phyloP scores from a whole-genome alignment of 139 green algal species.

The Deuterostichococcus epilithicus region DNA sequence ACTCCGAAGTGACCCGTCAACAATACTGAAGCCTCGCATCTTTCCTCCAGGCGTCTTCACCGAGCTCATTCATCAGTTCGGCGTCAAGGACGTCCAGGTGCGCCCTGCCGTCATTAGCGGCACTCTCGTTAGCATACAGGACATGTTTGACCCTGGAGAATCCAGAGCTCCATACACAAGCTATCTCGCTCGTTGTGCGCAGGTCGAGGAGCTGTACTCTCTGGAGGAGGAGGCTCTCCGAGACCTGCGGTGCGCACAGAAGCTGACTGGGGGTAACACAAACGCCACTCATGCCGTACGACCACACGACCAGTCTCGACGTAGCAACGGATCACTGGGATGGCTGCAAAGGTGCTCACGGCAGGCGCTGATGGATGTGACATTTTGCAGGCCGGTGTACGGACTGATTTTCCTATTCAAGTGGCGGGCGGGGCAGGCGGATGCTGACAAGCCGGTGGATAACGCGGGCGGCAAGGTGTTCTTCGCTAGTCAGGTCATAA shows the following conservation, averaged over 20 bases:
- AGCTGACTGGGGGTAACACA: no score
- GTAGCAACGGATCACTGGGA: no score
- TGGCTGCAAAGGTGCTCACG: no score
- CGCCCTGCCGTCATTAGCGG: background rate
- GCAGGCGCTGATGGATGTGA: background rate
- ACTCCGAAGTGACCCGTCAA: no score
- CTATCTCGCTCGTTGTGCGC: no score
- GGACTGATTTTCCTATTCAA: conserved; percentile 99
- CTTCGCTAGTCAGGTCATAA: conserved; percentile 94
- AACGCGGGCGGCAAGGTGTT: conserved; percentile 63
- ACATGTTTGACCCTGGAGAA: background rate
- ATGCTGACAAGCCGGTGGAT: conserved; percentile 23
- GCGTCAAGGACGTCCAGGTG: conserved; percentile 83
- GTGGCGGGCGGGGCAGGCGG: conserved; percentile 69
- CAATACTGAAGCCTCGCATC: background rate
- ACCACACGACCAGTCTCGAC: conserved; percentile 30
- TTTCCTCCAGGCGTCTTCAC: conserved; percentile 83
- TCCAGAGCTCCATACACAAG: background rate
- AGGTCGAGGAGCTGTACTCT: conserved; percentile 89
- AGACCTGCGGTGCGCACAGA: conserved; percentile 49
- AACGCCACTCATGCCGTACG: no score
- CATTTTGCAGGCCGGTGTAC: conserved; percentile 83
- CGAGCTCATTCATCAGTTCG: conserved; percentile 87
- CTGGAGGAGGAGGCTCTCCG: conserved; percentile 67
- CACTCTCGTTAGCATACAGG: background rate